These are phyloP conservation scores for Penicillium salamii DNA, from an alignment of 495 filamentous ascomycete genomes.

Conservation along the genomic window DNA sequence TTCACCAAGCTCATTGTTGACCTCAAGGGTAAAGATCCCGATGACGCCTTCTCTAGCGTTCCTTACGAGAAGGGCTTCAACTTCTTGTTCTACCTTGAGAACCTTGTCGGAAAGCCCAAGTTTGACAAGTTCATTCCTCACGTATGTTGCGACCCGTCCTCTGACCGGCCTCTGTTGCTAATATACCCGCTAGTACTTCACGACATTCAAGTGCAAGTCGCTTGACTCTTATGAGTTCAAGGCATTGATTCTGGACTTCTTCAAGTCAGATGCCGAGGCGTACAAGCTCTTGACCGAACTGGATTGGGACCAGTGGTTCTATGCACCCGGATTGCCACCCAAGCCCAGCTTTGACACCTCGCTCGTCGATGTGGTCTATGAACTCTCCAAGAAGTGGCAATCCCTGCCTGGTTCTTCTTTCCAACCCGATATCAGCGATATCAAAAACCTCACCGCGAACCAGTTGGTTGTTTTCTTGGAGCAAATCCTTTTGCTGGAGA, in stretches of 20 bases:
- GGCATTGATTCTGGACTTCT: constrained; percentile 80
- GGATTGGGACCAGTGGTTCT: constrained; percentile 89
- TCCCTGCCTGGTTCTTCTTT: constrained; percentile 48
- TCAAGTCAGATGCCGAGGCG: constrained; percentile 61
- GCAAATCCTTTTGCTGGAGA: constrained; percentile 59
- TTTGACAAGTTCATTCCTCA: constrained; percentile 94
- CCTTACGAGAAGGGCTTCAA: constrained; percentile 75
- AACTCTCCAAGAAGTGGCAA: constrained; percentile 78
- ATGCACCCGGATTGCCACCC: constrained; percentile 77
- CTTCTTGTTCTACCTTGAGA: constrained; percentile 82
- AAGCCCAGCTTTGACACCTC: constrained; percentile 90
- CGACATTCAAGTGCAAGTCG: constrained; percentile 72
- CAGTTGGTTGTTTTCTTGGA: constrained; percentile 91
- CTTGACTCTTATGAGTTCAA: constrained; percentile 94
- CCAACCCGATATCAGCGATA: constrained; percentile 63
- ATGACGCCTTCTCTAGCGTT: constrained; percentile 88
- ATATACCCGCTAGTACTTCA: constrained; percentile 64
- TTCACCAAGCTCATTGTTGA: constrained; percentile 89
- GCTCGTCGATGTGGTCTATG: constrained; percentile 81
- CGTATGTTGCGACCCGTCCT: constrained; percentile 30
- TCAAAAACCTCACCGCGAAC: constrained; percentile 71
- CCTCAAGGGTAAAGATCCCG: constrained; percentile 86
- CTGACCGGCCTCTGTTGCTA: constrained; percentile 2
- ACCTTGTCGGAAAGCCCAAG: constrained; percentile 75
- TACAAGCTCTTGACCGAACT: constrained; percentile 64